Conservation (phyloP, 2,329 filamentous ascomycete genomes). For the Lasiodiplodia sp. region DNA sequence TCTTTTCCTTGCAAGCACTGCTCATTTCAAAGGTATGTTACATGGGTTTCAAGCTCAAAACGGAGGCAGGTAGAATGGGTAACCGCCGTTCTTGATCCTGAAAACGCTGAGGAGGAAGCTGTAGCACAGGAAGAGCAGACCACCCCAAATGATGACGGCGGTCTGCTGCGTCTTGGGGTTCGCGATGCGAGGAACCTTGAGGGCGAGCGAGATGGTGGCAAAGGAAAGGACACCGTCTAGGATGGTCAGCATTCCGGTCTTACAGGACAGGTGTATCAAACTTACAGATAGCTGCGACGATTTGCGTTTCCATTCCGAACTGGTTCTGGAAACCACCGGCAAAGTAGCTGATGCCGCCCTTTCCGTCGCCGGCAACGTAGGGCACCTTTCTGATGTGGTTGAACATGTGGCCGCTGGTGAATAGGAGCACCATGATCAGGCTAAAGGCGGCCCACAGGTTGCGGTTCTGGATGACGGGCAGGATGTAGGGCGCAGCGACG, state of each 20-base stretch:
- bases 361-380: constrained; percentile 85
- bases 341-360: constrained; percentile 88
- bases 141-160: constrained; percentile 80
- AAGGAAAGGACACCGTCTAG: constrained; percentile 83
- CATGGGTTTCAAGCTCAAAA: constrained; percentile 61
- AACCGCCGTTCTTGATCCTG: constrained; percentile 91
- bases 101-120: constrained; percentile 95
- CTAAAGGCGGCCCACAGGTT: constrained; percentile 94
- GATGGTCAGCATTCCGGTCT: constrained; percentile 30
- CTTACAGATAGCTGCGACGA: constrained; percentile 92
- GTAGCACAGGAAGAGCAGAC: constrained; percentile 81
- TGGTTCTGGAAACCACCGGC: constrained; percentile 92
- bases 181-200: constrained; percentile 89
- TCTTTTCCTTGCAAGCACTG: neutral
- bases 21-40: neutral
- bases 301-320: constrained; percentile 93
- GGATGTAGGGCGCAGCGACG: constrained; percentile 77
- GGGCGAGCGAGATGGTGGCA: constrained; percentile 84
- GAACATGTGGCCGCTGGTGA: constrained; percentile 98
- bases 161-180: constrained; percentile 81
- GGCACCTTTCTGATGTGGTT: constrained; percentile 97
- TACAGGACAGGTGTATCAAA: constrained; percentile 35
- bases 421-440: constrained; percentile 87
- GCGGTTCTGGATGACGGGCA: constrained; percentile 85
- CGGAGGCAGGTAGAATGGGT: constrained; percentile 92